These are phyloP conservation scores for Heliamphora pulchella DNA, from an alignment of 179 eudicot species.

Conservation along the genomic window DNA sequence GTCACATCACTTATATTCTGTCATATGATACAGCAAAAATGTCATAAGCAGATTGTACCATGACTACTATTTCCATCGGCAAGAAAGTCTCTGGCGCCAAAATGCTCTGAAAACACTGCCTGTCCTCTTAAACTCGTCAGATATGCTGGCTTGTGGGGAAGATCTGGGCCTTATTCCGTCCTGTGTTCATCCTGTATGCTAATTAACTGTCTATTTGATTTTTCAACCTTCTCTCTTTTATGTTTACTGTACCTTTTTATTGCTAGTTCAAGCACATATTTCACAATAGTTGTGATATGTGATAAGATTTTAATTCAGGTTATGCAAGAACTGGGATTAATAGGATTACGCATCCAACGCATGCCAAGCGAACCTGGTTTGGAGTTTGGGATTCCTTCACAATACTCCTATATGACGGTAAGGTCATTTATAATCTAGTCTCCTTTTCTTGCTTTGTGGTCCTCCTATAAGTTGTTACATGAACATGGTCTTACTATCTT, in stretches of 20 bases:
- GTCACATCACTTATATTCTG: neutral
- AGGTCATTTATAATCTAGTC: slow-evolving; percentile 15
- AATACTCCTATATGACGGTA: slow-evolving; percentile 89
- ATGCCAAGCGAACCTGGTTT: slow-evolving; percentile 85
- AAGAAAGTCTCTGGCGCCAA: slow-evolving; percentile 87
- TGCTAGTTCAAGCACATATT: neutral
- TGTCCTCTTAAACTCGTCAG: slow-evolving; percentile 80
- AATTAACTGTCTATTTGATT: neutral
- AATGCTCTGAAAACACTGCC: slow-evolving; percentile 95
- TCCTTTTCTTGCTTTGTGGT: neutral
- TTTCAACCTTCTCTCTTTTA: neutral
- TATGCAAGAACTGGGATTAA: slow-evolving; percentile 90
- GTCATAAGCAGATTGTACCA: slow-evolving; percentile 75
- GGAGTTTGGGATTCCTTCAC: slow-evolving; percentile 95
- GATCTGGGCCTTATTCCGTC: slow-evolving; percentile 94
- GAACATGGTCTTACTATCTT: neutral
- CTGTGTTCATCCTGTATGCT: slow-evolving; percentile 92
- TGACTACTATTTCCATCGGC: slow-evolving; percentile 97
- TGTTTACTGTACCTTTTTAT: neutral
- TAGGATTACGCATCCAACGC: slow-evolving; percentile 96
- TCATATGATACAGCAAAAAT: slow-evolving; percentile 57
- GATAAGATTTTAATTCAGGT: slow-evolving; percentile 42
- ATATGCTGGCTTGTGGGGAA: slow-evolving; percentile 97
- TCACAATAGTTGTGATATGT: slow-evolving; percentile 6
- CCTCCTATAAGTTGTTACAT: neutral